Evolutionary conservation across 2,329 filamentous ascomycete species (phyloP), one percentile per base, ranked within the genome.

Genomic region (Curvularia hawaiiensis): DNA sequence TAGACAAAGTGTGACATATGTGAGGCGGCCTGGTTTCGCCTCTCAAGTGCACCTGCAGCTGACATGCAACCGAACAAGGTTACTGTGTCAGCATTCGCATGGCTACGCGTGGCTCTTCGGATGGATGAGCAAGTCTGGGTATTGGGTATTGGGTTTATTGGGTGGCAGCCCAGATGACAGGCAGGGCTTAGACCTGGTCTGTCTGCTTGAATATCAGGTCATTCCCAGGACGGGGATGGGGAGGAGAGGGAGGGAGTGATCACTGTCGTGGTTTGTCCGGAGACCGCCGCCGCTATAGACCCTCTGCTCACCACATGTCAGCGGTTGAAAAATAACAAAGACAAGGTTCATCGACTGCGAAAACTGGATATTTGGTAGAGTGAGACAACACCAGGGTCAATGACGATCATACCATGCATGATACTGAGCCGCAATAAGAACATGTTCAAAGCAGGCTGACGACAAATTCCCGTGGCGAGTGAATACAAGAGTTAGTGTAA

Each of bases 41-140:
- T 47, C 48, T 35, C 22, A 24, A 20, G 58, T 30, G 64, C 59
- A 68, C 64, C 65, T 69, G 66, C 66, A 69, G 65, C 66, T 69
- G 66, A 69, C 65, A 66, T 51, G 58, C 33, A 40, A 61, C 35
- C n/a, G 44, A 39, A 24, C 33, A 47, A 41, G 47, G 47, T 50
- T 39, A 16, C 24, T 38, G 47, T 58, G 51, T 64, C 60, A 64
- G 57, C 57, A 54, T 57, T 52, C 38, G 39, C 16, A 31, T 45
- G 51, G 16, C 54, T 38, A 39, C 26, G 43, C 41, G 52, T 62
- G 59, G 61, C 59, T 62, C 52, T 58, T 24, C 50, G 52, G 40
- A 26, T 43, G 40, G 16, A 43, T 43, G 40, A 22, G 16, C 16
- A 18, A 35, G 14, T 35, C 6, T 16, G 33, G 33, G 33, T 9